Percentiles rank a stretch among this genome's conserved stretches.
Evolutionary conservation across 2,329 filamentous ascomycete genomes (phyloP).

Genomic region (Penicillium brevicompactum): DNA sequence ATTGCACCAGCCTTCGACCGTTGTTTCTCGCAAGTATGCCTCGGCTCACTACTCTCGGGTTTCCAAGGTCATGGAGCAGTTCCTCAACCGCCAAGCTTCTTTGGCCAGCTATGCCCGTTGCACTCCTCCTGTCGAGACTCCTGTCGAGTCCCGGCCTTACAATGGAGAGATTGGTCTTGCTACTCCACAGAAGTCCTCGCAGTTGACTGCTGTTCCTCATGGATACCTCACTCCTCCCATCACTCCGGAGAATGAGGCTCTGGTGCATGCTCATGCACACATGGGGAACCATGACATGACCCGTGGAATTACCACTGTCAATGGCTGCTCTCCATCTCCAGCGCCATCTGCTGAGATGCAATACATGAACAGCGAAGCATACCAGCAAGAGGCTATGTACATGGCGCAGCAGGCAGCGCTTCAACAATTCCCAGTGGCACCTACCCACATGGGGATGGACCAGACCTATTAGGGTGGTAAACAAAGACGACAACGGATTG

Average conservation of each 20-base stretch:
- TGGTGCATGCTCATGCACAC: constrained; percentile 36
- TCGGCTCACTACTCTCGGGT: constrained; percentile 67
- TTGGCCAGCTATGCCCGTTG: constrained; percentile 50
- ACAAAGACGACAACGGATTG: constrained; percentile 16
- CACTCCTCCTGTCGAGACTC: constrained; percentile 43
- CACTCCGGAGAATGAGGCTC: constrained; percentile 48
- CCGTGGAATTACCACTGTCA: constrained; percentile 29
- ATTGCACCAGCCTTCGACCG: constrained; percentile 67
- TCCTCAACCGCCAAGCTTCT: constrained; percentile 65
- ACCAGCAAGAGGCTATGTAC: constrained; percentile 38
- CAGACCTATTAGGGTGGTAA: constrained; percentile 32
- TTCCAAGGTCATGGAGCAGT: constrained; percentile 65
- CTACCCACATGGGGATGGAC: constrained; percentile 38
- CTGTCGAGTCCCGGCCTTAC: constrained; percentile 43
- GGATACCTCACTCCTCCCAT: constrained; percentile 53
- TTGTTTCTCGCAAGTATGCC: constrained; percentile 69
- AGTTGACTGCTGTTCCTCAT: constrained; percentile 38
- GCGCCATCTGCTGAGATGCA: constrained; percentile 39
- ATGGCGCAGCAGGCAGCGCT: constrained; percentile 31
- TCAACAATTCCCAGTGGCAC: constrained; percentile 31
- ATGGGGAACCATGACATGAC: constrained; percentile 35
- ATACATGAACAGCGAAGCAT: constrained; percentile 39
- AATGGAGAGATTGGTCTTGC: constrained; percentile 44
- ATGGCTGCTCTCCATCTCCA: constrained; percentile 41
- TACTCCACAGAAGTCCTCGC: constrained; percentile 45